phyloP scores from a whole-genome alignment of 768 basidiomycete genomes.

The Trametes gibbosa region DNA sequence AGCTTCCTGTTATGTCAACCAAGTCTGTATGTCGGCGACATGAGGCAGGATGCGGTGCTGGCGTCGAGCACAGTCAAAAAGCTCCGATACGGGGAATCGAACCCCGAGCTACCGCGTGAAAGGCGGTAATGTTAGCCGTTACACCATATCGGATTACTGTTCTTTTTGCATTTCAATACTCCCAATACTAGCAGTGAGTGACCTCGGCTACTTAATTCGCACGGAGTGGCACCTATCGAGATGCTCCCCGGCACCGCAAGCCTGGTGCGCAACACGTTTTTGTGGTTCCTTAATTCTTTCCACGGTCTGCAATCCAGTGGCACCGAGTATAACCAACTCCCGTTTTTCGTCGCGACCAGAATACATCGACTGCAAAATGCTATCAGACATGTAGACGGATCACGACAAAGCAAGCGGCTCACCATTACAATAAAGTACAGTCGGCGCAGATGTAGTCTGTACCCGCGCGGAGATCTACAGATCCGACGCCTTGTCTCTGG shows the following conservation, averaged over 20 bases:
- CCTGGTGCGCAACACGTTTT: no score
- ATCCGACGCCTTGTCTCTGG: constrained; percentile 16
- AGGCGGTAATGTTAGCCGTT: constrained; percentile 39
- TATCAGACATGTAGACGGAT: neutral
- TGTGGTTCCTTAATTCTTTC: no score
- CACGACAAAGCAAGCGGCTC: constrained; percentile 11
- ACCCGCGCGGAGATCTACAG: constrained; percentile 13
- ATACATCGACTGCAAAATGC: neutral
- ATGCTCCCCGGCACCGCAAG: no score
- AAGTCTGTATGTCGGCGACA: neutral
- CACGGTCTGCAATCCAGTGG: neutral
- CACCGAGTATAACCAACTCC: no score
- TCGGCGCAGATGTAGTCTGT: constrained; percentile 5
- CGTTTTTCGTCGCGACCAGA: no score
- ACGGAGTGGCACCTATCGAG: no score
- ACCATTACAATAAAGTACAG: constrained; percentile 15
- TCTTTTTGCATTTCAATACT: neutral
- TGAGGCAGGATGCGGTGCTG: neutral
- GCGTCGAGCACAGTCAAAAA: no score
- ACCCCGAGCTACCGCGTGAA: constrained; percentile 42
- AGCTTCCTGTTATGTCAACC: neutral
- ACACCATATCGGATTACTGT: constrained; percentile 34
- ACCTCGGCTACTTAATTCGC: no score
- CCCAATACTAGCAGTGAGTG: no score
- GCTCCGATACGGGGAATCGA: constrained; percentile 41